phyloP scores from a whole-genome alignment of 2,329 filamentous ascomycete species.

The Penicillium sp. region DNA sequence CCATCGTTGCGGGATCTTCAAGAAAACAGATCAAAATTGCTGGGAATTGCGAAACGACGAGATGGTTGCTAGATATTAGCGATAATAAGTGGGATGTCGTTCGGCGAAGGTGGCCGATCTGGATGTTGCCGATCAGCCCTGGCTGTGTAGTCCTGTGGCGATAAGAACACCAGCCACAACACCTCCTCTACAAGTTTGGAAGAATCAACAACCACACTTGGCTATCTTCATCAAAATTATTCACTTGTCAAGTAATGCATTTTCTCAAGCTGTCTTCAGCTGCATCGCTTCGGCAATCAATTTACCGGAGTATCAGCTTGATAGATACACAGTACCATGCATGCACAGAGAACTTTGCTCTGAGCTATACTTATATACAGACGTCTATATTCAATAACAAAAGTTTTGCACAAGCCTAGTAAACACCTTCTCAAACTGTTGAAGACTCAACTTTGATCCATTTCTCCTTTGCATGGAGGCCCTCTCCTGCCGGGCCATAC shows the following conservation, averaged over 20 bases:
- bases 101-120: neutral
- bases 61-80: neutral
- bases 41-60: neutral
- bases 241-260: neutral
- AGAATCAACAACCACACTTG: neutral
- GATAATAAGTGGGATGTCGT: neutral
- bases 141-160: conserved; percentile 13
- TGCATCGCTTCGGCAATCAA: neutral
- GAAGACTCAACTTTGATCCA: conserved; percentile 48
- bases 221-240: neutral
- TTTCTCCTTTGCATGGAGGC: conserved; percentile 52
- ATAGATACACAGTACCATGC: neutral
- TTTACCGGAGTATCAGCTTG: neutral
- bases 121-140: neutral
- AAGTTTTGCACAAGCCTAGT: conserved; percentile 19
- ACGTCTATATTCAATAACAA: conserved; percentile 10
- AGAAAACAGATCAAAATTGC: neutral
- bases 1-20: conserved; percentile 25
- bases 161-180: conserved; percentile 15
- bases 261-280: neutral
- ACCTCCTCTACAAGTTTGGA: neutral
- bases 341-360: neutral
- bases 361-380: neutral
- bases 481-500: conserved; percentile 49
- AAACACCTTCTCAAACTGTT: conserved; percentile 29